Evolutionary conservation across 1,139 yeast species (phyloP), one percentile per base, ranked within the genome.

Genomic region (Geotrichum aggregatum): DNA sequence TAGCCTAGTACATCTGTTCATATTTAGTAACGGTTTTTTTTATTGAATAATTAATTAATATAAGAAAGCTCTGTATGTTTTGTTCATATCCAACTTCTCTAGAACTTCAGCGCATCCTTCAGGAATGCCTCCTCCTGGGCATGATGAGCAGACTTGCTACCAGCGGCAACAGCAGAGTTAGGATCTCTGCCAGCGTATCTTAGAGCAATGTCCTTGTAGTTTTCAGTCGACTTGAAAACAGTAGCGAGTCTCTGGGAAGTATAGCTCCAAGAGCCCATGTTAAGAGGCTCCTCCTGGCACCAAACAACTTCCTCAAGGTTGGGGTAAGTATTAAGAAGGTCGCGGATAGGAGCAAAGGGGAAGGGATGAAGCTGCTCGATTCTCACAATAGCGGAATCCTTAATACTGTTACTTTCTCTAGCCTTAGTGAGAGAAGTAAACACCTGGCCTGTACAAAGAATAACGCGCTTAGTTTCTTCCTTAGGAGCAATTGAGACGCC

Each of bases 241-340:
- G 95, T 86, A 56, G 75, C 73, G 56, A 92, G 71, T 76, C 98
- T 86, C 69, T 97, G 98, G 59, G 78, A 76, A 56, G 77, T 89
- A 66, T 68, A 88, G 36, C 84, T 69, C 86, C 86, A 91, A 50
- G 87, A 76, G 73, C 98, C 98, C 84, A 92, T 92, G 76, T 94
- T 94, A 75, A 92, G 80, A 63, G 98, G 98, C 77, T 94, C 99
- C 76, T 94, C 99, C 77, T 94, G 98, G 73, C 95, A 85, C 94
- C 94, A 94, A 46, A 89, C 95, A 63, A 94, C 75, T 69, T 94
- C 98, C 71, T 85, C 84, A 58, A 84, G 69, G 70, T 83, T 83
- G 67, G 95, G 88, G 77, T 85, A 94, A 52, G 81, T 70, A 73
- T 87, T 77, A 63, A 94, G 76, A 35, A 87, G 74, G 65, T 91